Conservation (phyloP, 1,284 basidiomycete species). For the Cutaneotrichosporon sp. region DNA sequence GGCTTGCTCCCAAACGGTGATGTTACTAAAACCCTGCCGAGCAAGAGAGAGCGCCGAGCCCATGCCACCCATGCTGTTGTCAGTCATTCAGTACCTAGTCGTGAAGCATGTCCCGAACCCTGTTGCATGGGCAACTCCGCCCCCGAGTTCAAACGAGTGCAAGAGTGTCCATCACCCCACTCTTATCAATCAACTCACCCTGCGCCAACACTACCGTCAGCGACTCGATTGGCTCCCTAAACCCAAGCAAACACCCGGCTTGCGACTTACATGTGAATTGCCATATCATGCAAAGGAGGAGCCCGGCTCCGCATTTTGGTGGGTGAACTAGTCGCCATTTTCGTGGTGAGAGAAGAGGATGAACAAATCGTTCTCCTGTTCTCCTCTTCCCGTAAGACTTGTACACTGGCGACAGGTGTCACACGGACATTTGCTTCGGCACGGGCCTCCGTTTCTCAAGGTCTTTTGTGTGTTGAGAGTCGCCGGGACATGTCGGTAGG, state of each 20-base stretch:
- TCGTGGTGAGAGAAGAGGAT: background rate
- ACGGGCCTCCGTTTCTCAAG: too few relatives aligned
- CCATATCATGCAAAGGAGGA: slow-evolving; percentile 13
- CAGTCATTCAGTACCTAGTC: too few relatives aligned
- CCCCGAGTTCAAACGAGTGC: background rate
- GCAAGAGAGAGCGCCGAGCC: slow-evolving; percentile 36
- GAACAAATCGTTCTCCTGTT: too few relatives aligned
- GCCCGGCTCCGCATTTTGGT: slow-evolving; percentile 2
- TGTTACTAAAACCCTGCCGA: slow-evolving; percentile 32
- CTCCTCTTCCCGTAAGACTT: too few relatives aligned
- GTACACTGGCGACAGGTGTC: too few relatives aligned
- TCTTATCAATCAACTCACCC: slow-evolving; percentile 3
- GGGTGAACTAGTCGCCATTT: background rate
- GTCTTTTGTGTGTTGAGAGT: too few relatives aligned
- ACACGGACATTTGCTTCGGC: too few relatives aligned
- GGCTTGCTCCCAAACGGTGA: slow-evolving; percentile 37
- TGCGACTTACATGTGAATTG: slow-evolving; percentile 24
- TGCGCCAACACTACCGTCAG: slow-evolving; percentile 12
- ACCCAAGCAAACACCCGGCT: too few relatives aligned
- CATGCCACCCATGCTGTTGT: slow-evolving; percentile 37
- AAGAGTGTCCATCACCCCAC: background rate
- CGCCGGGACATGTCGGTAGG: too few relatives aligned
- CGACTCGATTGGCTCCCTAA: background rate
- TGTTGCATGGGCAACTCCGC: background rate
- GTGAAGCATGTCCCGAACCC: too few relatives aligned